Percentiles rank a stretch among this genome's conserved stretches.
phyloP scores from a whole-genome alignment of 2,329 filamentous ascomycete species.

The Dactylellina parvicollis region DNA sequence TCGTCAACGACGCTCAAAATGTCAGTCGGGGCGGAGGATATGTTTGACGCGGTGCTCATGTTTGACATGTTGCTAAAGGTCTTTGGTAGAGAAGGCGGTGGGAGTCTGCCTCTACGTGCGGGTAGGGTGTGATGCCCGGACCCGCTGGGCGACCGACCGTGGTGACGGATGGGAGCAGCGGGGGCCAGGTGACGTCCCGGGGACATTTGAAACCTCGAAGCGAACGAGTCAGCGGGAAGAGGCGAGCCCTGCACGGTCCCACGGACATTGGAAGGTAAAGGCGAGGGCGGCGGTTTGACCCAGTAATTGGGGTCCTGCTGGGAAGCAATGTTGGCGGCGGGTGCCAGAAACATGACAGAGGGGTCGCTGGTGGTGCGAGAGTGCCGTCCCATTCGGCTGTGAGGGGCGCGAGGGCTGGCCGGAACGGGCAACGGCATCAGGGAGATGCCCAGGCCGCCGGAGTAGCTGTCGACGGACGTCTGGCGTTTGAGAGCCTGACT shows the following conservation, averaged over 20 bases:
- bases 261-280: constrained; percentile 64
- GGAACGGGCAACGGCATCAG: constrained; percentile 31
- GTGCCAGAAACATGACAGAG: constrained; percentile 42
- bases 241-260: constrained; percentile 61
- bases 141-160: constrained; percentile 30
- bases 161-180: constrained; percentile 47
- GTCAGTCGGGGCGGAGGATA: constrained; percentile 45
- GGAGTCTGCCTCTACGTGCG: constrained; percentile 30
- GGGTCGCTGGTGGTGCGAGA: constrained; percentile 47
- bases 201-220: constrained; percentile 38
- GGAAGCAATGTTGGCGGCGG: constrained; percentile 49
- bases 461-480: constrained; percentile 38
- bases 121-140: constrained; percentile 34
- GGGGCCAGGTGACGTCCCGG: constrained; percentile 44
- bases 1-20: constrained; percentile 35
- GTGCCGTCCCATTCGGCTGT: constrained; percentile 32
- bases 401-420: constrained; percentile 35
- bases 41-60: constrained; percentile 41
- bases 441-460: constrained; percentile 34
- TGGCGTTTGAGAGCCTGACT: constrained; percentile 46
- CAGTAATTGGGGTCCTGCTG: constrained; percentile 48
- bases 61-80: constrained; percentile 52
- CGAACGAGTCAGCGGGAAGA: constrained; percentile 55
- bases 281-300: constrained; percentile 47
- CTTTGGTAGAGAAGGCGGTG: constrained; percentile 46